These are phyloP conservation scores for Ogataea populi-albae DNA, from an alignment of 805 yeast species.

Conservation along the genomic window DNA sequence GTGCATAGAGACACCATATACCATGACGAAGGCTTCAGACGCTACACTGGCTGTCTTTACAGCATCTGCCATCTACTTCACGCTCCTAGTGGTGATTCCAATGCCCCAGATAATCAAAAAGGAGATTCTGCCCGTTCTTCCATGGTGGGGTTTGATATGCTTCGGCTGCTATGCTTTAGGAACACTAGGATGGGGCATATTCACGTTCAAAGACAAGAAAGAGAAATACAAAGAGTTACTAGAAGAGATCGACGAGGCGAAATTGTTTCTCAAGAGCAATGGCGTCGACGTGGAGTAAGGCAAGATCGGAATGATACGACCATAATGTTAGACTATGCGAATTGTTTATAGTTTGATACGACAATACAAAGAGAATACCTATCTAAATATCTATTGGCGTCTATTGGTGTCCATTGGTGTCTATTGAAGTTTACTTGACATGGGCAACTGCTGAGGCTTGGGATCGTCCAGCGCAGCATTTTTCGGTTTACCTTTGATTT, in stretches of 20 bases:
- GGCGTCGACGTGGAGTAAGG: slow-evolving; percentile 47
- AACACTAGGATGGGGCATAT: slow-evolving; percentile 65
- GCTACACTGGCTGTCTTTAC: slow-evolving; percentile 46
- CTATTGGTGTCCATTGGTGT: too few relatives aligned
- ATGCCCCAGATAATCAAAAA: slow-evolving; percentile 43
- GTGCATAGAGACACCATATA: neutral
- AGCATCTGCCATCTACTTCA: slow-evolving; percentile 50
- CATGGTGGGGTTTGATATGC: slow-evolving; percentile 66
- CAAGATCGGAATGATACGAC: too few relatives aligned
- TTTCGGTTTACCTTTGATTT: slow-evolving; percentile 47
- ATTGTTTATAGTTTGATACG: too few relatives aligned
- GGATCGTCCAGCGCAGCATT: too few relatives aligned
- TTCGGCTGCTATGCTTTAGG: slow-evolving; percentile 70
- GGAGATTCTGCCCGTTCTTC: slow-evolving; percentile 62
- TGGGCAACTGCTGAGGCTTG: too few relatives aligned
- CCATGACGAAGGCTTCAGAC: slow-evolving; percentile 69
- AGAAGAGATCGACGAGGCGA: slow-evolving; percentile 60
- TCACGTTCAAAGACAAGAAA: slow-evolving; percentile 68
- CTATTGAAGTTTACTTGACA: too few relatives aligned
- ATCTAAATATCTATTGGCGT: too few relatives aligned
- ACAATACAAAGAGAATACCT: too few relatives aligned
- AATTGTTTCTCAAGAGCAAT: slow-evolving; percentile 49
- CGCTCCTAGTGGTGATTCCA: slow-evolving; percentile 51
- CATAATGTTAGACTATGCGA: too few relatives aligned
- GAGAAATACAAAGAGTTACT: slow-evolving; percentile 62